phyloP scores from a whole-genome alignment of 1,284 basidiomycete genomes.

The Athelia psychrophila region DNA sequence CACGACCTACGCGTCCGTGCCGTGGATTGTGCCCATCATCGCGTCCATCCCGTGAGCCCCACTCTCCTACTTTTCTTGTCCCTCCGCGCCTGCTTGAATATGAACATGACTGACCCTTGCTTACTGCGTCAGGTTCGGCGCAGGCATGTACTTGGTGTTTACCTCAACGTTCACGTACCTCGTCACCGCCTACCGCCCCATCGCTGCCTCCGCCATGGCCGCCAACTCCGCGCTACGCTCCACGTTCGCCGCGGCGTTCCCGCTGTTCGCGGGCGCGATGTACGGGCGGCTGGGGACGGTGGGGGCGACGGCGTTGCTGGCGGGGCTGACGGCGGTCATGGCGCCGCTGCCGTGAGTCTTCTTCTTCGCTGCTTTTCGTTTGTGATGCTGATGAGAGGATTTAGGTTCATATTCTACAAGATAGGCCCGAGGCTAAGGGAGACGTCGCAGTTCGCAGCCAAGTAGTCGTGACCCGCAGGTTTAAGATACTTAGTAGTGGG shows the following conservation, averaged over 20 bases:
- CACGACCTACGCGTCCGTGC: constrained; percentile 63
- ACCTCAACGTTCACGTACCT: neutral
- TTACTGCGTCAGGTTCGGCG: no score
- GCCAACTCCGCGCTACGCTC: constrained; percentile 50
- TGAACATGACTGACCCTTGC: no score
- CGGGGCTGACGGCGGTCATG: constrained; percentile 48
- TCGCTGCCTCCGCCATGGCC: constrained; percentile 58
- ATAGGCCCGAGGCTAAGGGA: constrained; percentile 31
- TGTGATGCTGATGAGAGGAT: neutral
- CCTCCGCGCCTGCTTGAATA: no score
- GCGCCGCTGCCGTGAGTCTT: constrained; percentile 45
- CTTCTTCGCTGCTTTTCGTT: neutral
- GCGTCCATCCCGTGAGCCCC: constrained; percentile 60
- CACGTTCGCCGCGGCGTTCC: constrained; percentile 52
- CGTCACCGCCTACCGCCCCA: constrained; percentile 23
- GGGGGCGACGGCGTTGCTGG: constrained; percentile 54
- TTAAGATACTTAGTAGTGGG: no score
- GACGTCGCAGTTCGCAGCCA: constrained; percentile 33
- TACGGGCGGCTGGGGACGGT: constrained; percentile 43
- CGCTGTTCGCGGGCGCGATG: constrained; percentile 42
- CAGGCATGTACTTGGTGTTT: neutral
- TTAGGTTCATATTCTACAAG: constrained; percentile 36
- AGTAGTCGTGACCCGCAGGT: no score
- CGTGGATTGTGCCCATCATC: constrained; percentile 72
- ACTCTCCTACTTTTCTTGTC: no score